A percentile compares a stretch with the other conserved stretches of the same genome.
Evolutionary conservation across 2,329 filamentous ascomycete species (phyloP).

Genomic region (Hypoxylon sp.): DNA sequence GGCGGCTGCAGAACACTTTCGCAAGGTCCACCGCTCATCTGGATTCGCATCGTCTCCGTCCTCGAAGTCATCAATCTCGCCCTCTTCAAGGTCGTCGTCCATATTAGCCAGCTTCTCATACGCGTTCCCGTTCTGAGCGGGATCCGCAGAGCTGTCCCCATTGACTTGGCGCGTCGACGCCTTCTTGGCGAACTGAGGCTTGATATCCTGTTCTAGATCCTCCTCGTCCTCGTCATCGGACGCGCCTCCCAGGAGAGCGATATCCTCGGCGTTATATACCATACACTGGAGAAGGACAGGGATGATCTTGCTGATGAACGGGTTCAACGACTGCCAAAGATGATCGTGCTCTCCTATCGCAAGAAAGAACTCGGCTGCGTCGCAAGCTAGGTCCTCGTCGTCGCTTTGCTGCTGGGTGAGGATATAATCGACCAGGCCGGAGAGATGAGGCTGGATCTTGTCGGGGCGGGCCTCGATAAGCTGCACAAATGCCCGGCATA

Average conservation of each 20-base stretch:
- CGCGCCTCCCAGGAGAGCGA: conserved; percentile 81
- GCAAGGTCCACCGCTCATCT: conserved; percentile 92
- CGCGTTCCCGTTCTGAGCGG: conserved; percentile 60
- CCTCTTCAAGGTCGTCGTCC: conserved; percentile 84
- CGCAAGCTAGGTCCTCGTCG: conserved; percentile 88
- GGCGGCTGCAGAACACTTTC: conserved; percentile 96
- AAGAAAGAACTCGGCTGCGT: conserved; percentile 98
- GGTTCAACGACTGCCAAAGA: conserved; percentile 77
- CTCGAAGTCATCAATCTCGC: conserved; percentile 79
- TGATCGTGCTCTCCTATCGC: conserved; percentile 87
- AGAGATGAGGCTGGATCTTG: conserved; percentile 87
- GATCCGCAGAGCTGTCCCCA: conserved; percentile 59
- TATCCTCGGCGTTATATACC: conserved; percentile 96
- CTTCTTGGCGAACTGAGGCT: conserved; percentile 86
- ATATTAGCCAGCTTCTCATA: conserved; percentile 65
- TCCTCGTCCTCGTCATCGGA: conserved; percentile 92
- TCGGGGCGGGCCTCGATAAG: conserved; percentile 90
- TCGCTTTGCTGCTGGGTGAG: conserved; percentile 86
- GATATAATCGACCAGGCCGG: conserved; percentile 91
- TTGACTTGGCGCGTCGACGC: conserved; percentile 65
- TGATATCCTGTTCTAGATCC: conserved; percentile 89
- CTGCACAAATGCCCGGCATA: conserved; percentile 91
- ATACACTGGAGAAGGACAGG: conserved; percentile 92
- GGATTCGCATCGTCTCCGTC: conserved; percentile 82
- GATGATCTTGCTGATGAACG: conserved; percentile 83